Base-by-base conservation (phyloP, 1,284 basidiomycete species). In the Moesziomyces globuligerus region DNA sequence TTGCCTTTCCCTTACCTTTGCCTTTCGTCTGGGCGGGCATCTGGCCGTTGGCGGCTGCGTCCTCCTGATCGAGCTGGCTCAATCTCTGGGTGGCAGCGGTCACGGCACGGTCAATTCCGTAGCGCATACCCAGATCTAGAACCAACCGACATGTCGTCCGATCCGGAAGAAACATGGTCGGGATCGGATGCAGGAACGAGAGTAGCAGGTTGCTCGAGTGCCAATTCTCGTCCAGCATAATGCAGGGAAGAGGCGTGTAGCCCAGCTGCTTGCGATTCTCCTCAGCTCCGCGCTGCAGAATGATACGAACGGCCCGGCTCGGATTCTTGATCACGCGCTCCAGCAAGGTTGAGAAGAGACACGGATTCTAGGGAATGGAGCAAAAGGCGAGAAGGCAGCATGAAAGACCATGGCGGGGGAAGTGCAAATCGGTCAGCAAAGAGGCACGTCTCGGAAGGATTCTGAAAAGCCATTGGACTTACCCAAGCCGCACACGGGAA, bases 171-270 rank as follows among this genome's bases (percentile, higher is more conserved):
- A 46, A 67, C 25, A 72, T 48, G 44, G 37, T 37, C 37, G 69
- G 69, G 23, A 72, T 67, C 15, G 69, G 69, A 44, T 72, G 69
- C 20, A 72, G 24, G 36, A 72, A 66, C n/a, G 54, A 58, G 20
- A 72, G 55, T 4, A 72, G 47, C 26, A 72, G 40, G 36, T 72
- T 67, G 43, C 62, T 67, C 1, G 58, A 44, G 17, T 54, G 62
- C 69, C 62, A 67, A 20, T 62, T 45, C 55, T 72, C 69, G 45
- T 72, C 69, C 15, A 72, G 20, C 26, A 40, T 36, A n/a, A 72
- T 23, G 42, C 50, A 58, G 1, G 69, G 64, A 9, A 66, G 17
- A 3, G 68, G 68, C 18, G 32, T 28, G 39, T 51, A 62, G 10
- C 68, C 68, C 13, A 72, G 42, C 21, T 45, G 23, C 23, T 48